Evolutionary conservation across 176 grass and related monocot species (phyloP), one percentile per base, ranked within the genome.

Genomic region (Phyllostachys edulis): DNA sequence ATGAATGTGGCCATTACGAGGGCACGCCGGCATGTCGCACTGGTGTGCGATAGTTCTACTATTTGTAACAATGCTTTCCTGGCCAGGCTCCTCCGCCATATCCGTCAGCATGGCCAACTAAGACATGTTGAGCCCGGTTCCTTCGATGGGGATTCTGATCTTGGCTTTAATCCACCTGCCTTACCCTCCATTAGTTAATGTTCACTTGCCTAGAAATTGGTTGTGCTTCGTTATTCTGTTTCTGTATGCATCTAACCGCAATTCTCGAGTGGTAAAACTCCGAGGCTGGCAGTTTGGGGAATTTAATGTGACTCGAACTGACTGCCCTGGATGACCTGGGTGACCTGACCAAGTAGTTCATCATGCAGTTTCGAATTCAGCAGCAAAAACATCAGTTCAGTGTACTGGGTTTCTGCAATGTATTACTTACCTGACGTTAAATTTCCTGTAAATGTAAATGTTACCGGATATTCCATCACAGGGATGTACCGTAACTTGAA

Each of bases 1-100:
- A 97, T 97, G 88, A 97, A 97, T 69, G 95, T 97, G 1, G 95
- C 95, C 21, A 78, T 97, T 79, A 92, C 92, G 15, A 92, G 86
- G 76, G 95, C 95, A 69, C 87, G 88, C 36, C 88, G 90, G 66
- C 95, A 92, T 77, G 81, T 94, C 27, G 88, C 90, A 23, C 49
- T 97, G 13, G 92, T 97, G 12, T 97, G 92, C 2, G 92, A 97
- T 62, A 92, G 86, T 66, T 94, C 95, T 46, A 97, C 95, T 65
- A 90, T 97, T 11, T 88, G 90, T 66, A 91, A 94, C 70, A 97
- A 94, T 83, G 86, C 86, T 82, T 97, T 97, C 82, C 70, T 97
- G 29, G 90, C 88, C 4, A 94, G 95, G 74, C 92, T 97, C 26
- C 90, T 97, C 27, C 69, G 71, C 21, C 90, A 97, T 66, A 94